Evolutionary conservation across 768 basidiomycete genomes (phyloP).

Genomic region (Suillus subalutaceus): DNA sequence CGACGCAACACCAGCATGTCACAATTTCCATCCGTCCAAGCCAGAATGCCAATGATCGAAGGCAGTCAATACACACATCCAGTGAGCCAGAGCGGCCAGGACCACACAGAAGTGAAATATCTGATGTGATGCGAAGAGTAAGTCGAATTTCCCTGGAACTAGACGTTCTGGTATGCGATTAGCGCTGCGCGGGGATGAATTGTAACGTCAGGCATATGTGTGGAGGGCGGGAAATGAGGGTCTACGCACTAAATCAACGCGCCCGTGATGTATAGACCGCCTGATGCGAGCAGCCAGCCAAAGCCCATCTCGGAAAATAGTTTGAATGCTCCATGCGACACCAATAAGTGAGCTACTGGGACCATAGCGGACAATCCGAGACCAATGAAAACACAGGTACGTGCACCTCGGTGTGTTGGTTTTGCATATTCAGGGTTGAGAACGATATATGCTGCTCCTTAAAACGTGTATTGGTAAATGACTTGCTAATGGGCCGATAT

Average conservation of each 20-base stretch:
- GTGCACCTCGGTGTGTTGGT: constrained; percentile 72
- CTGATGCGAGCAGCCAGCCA: constrained; percentile 69
- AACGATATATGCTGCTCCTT: constrained; percentile 75
- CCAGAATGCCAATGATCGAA: constrained; percentile 60
- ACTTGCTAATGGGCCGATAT: constrained; percentile 16
- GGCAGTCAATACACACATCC: constrained; percentile 54
- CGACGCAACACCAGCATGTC: constrained; percentile 20
- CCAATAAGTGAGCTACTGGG: constrained; percentile 67
- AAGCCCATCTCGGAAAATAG: constrained; percentile 68
- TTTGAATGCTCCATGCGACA: constrained; percentile 57
- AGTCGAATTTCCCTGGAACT: constrained; percentile 78
- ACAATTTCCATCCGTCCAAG: constrained; percentile 22
- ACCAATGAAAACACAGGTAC: constrained; percentile 78
- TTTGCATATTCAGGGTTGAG: constrained; percentile 78
- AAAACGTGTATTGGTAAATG: constrained; percentile 7
- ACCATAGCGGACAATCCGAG: constrained; percentile 73
- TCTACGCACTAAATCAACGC: constrained; percentile 78
- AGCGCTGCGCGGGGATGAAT: constrained; percentile 61
- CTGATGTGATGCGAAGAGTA: constrained; percentile 81
- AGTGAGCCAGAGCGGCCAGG: constrained; percentile 70
- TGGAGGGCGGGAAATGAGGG: constrained; percentile 33
- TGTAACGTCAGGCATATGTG: constrained; percentile 23
- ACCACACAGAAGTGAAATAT: constrained; percentile 87
- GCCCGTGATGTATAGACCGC: constrained; percentile 75
- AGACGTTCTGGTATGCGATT: constrained; percentile 80